Evolutionary conservation across 2,329 filamentous ascomycete genomes (phyloP).

Genomic region (Ophiostoma angusticollis): DNA sequence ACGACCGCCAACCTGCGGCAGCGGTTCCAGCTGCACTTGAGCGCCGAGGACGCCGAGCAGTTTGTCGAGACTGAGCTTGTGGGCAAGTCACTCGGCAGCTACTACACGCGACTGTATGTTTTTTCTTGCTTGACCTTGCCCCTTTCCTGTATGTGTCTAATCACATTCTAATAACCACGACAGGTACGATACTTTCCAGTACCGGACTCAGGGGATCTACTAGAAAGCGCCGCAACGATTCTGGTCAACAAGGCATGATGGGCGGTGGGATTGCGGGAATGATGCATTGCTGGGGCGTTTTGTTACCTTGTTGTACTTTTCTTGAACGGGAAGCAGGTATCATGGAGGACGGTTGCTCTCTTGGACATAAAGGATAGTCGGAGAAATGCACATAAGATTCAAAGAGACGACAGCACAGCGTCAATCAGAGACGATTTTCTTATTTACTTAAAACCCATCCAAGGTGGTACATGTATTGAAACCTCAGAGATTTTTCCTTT

Average conservation of each 20-base stretch:
- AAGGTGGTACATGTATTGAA: too few species aligned
- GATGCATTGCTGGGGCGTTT: slow-evolving; percentile 10
- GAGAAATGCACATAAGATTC: too few species aligned
- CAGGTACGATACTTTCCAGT: slow-evolving; percentile 78
- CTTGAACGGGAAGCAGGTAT: too few species aligned
- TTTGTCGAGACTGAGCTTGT: slow-evolving; percentile 73
- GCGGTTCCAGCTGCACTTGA: slow-evolving; percentile 70
- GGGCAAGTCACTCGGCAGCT: slow-evolving; percentile 70
- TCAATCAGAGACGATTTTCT: too few species aligned
- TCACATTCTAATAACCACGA: slow-evolving; percentile 7
- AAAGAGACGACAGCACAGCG: too few species aligned
- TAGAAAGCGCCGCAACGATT: too few species aligned
- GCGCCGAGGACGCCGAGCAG: slow-evolving; percentile 65
- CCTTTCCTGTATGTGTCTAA: neutral
- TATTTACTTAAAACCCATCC: too few species aligned
- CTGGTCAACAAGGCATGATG: too few species aligned
- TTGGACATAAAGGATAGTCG: too few species aligned
- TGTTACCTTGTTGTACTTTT: neutral
- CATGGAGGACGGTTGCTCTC: too few species aligned
- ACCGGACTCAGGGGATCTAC: slow-evolving; percentile 78
- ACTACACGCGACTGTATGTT: slow-evolving; percentile 71
- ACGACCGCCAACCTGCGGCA: slow-evolving; percentile 58
- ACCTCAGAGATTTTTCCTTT: too few species aligned
- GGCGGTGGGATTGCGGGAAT: neutral
- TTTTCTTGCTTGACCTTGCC: neutral